Percentiles rank a stretch among this genome's conserved stretches.
phyloP scores from a whole-genome alignment of 2,329 filamentous ascomycete species.

The Phialophora verrucosa region DNA sequence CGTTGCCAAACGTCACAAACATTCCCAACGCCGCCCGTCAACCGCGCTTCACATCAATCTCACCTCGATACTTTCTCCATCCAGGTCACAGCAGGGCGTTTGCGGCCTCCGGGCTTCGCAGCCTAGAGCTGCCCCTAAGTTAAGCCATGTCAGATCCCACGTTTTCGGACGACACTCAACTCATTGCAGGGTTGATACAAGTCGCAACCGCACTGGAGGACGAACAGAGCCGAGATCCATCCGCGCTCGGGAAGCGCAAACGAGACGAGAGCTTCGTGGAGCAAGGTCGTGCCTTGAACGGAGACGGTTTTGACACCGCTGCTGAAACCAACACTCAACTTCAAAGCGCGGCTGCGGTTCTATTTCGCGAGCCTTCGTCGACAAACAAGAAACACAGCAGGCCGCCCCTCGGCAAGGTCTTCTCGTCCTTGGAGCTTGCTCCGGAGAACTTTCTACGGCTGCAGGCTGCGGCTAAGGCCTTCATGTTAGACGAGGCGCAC shows the following conservation, averaged over 20 bases:
- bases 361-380: slow-evolving; percentile 57
- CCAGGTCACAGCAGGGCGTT: slow-evolving; percentile 5
- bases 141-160: slow-evolving; percentile 28
- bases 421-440: slow-evolving; percentile 60
- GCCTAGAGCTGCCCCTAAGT: slow-evolving; percentile 15
- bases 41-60: not conserved
- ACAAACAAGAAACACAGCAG: slow-evolving; percentile 62
- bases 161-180: slow-evolving; percentile 47
- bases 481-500: slow-evolving; percentile 62
- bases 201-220: slow-evolving; percentile 53
- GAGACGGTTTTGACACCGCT: slow-evolving; percentile 34
- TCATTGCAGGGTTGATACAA: slow-evolving; percentile 52
- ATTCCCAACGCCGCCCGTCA: slow-evolving; percentile 30
- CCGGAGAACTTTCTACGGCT: slow-evolving; percentile 63
- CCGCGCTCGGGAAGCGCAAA: slow-evolving; percentile 46
- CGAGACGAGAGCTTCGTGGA: slow-evolving; percentile 48
- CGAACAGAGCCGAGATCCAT: slow-evolving; percentile 42
- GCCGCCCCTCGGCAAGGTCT: slow-evolving; percentile 64
- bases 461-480: slow-evolving; percentile 61
- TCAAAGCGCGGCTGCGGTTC: slow-evolving; percentile 58
- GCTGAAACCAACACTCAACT: slow-evolving; percentile 43
- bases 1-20: slow-evolving; percentile 36
- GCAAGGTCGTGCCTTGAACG: slow-evolving; percentile 43
- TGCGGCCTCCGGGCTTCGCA: slow-evolving; percentile 20
- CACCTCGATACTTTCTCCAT: not conserved